phyloP scores from a whole-genome alignment of 352 stramenopile genomes.

The Pythium dissimile region DNA sequence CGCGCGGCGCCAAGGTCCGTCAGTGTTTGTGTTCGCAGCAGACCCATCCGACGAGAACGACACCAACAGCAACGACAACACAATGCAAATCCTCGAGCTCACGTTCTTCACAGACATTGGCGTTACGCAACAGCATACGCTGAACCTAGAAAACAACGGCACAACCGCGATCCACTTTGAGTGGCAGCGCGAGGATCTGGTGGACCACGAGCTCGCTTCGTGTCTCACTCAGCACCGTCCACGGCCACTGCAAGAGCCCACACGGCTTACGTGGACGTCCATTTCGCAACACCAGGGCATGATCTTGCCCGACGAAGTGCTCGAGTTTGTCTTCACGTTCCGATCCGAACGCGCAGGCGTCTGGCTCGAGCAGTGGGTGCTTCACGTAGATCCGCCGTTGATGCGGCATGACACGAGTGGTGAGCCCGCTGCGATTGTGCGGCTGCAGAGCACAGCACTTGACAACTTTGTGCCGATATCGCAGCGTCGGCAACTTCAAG shows the following conservation, averaged over 20 bases:
- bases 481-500: conserved; percentile 20
- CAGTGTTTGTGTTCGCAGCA: conserved; percentile 5
- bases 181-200: conserved; percentile 38
- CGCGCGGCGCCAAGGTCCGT: conserved; percentile 9
- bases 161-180: conserved; percentile 52
- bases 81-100: conserved; percentile 23
- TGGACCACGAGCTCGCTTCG: conserved; percentile 1
- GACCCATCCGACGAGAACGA: background rate
- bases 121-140: conserved; percentile 35
- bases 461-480: conserved; percentile 51
- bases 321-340: conserved; percentile 67
- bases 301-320: conserved; percentile 46
- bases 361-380: conserved; percentile 68
- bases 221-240: conserved; percentile 8
- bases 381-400: conserved; percentile 48
- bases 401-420: background rate
- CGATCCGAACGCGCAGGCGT: conserved; percentile 36
- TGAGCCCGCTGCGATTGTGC: conserved; percentile 26
- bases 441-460: conserved; percentile 50
- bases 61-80: background rate
- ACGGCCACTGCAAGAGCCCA: conserved; percentile 13
- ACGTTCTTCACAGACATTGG: conserved; percentile 42
- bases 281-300: conserved; percentile 44
- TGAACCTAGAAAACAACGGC: conserved; percentile 48
- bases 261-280: conserved; percentile 30